Conservation (phyloP, 257 asterid species). For the Striga asiatica region DNA sequence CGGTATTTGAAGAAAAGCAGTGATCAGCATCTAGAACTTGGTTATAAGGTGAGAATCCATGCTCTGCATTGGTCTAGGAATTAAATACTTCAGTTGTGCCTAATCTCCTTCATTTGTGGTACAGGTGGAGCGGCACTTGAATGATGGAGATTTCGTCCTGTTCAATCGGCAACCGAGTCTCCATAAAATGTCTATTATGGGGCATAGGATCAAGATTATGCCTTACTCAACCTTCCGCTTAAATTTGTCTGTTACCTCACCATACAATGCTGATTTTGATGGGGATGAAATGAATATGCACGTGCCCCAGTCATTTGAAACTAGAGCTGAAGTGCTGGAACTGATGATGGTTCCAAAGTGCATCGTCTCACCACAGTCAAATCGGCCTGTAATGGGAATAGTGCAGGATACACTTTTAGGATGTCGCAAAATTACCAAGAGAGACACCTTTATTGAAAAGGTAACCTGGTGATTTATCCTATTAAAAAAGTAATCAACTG, state of each 20-base stretch:
- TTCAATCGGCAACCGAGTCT: constrained; percentile 98
- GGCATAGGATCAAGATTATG: constrained; percentile 96
- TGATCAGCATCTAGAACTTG: constrained; percentile 91
- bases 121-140: constrained; percentile 98
- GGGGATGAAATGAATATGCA: constrained; percentile 99
- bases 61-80: constrained; percentile 1
- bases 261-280: constrained; percentile 99
- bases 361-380: constrained; percentile 91
- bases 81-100: constrained; percentile 10
- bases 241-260: constrained; percentile 94
- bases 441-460: constrained; percentile 97
- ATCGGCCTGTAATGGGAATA: constrained; percentile 97
- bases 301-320: constrained; percentile 99
- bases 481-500: neutral
- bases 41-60: constrained; percentile 56
- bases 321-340: constrained; percentile 96
- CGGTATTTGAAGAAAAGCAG: constrained; percentile 97
- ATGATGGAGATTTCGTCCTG: constrained; percentile 94
- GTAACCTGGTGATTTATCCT: constrained; percentile 22
- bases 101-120: constrained; percentile 15
- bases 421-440: constrained; percentile 88
- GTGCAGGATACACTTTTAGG: constrained; percentile 98
- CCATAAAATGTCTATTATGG: constrained; percentile 99
- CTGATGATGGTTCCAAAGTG: constrained; percentile 99
- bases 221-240: constrained; percentile 96